These are phyloP conservation scores for Hypoxylon sp. DNA, from an alignment of 2,329 filamentous ascomycete species.

Conservation along the genomic window DNA sequence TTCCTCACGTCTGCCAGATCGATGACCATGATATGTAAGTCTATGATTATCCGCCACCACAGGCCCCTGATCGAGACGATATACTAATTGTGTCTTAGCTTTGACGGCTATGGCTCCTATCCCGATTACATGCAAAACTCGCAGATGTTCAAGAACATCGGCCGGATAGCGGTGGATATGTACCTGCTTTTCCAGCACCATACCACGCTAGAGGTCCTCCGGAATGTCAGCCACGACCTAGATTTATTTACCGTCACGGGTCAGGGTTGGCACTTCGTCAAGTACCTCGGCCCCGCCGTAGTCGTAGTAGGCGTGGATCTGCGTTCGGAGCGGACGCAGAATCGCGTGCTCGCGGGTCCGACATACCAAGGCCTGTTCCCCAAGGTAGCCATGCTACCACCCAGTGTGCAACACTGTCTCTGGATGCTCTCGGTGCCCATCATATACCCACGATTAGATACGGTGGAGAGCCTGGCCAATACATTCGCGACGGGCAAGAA, in stretches of 20 bases:
- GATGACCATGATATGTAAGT: conserved; percentile 99
- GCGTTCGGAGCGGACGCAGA: conserved; percentile 89
- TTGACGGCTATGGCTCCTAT: conserved; percentile 97
- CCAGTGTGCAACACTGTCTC: conserved; percentile 95
- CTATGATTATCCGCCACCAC: neutral
- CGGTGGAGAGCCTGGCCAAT: conserved; percentile 90
- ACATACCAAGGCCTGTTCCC: conserved; percentile 98
- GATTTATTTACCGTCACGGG: conserved; percentile 98
- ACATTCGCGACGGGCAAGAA: conserved; percentile 97
- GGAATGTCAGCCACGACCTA: conserved; percentile 87
- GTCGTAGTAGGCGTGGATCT: conserved; percentile 92
- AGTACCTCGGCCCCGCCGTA: conserved; percentile 92
- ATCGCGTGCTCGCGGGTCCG: conserved; percentile 93
- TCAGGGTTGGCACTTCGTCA: conserved; percentile 98
- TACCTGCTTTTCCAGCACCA: conserved; percentile 99
- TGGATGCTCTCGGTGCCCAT: conserved; percentile 96
- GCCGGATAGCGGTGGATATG: conserved; percentile 95
- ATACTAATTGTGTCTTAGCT: conserved; percentile 66
- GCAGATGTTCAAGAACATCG: conserved; percentile 98
- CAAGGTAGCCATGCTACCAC: conserved; percentile 90
- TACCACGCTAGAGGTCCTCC: conserved; percentile 92
- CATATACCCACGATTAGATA: conserved; percentile 91
- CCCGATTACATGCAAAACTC: conserved; percentile 99
- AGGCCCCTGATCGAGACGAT: neutral
- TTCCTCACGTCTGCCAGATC: conserved; percentile 91